Conservation (phyloP, 208 protist genomes). For the Endotrypanum monterogeii region DNA sequence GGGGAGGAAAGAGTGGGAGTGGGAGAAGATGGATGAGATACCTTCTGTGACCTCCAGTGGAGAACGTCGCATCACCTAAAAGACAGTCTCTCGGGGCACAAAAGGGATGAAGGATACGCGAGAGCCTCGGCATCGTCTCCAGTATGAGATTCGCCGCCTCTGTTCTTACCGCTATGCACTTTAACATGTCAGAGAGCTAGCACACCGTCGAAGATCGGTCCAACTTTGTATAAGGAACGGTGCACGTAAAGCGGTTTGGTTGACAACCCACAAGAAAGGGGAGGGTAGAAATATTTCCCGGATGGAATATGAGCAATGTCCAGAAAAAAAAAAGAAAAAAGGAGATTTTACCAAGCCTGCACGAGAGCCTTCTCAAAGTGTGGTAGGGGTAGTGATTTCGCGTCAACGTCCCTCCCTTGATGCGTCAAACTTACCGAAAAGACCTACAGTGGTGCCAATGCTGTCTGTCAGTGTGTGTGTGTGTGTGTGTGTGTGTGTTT, state of each 20-base stretch:
- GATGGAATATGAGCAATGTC: no score
- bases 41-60: background rate
- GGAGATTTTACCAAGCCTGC: background rate
- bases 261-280: no score
- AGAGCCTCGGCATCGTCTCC: background rate
- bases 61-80: background rate
- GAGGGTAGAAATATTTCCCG: no score
- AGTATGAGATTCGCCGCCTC: background rate
- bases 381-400: background rate
- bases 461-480: background rate
- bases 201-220: background rate
- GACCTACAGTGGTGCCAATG: background rate
- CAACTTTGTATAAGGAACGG: no score
- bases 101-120: background rate
- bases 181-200: background rate
- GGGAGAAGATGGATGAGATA: no score
- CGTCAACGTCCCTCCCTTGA: background rate
- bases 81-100: background rate
- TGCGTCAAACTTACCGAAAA: background rate
- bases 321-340: background rate
- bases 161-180: background rate
- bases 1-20: no score
- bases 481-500: background rate
- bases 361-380: background rate
- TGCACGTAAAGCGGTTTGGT: background rate